A percentile compares a stretch with the other conserved stretches of the same genome.
Evolutionary conservation across 2,329 filamentous ascomycete genomes (phyloP).

Genomic region (Cytospora schulzeri): DNA sequence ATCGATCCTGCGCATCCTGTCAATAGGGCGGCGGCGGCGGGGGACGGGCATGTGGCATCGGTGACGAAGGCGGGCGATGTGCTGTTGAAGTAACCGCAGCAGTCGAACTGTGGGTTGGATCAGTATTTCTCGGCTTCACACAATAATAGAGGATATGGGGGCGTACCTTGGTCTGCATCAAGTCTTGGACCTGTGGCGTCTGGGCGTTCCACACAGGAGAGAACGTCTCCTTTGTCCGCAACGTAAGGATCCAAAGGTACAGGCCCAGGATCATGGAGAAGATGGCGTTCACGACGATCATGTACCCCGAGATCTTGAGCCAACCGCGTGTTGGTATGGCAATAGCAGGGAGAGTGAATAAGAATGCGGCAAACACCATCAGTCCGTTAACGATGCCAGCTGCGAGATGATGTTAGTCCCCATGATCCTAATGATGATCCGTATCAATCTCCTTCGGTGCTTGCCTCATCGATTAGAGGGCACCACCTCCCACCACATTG

Average conservation of each 20-base stretch:
- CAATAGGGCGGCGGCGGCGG: constrained; percentile 69
- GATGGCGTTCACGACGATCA: constrained; percentile 62
- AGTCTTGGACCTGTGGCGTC: constrained; percentile 58
- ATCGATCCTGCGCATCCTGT: constrained; percentile 71
- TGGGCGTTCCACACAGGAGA: constrained; percentile 62
- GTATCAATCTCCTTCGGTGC: background rate
- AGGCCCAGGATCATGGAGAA: constrained; percentile 69
- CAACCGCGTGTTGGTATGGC: constrained; percentile 67
- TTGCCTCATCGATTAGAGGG: background rate
- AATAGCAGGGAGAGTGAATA: constrained; percentile 71
- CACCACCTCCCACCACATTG: background rate
- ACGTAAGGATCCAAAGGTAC: constrained; percentile 72
- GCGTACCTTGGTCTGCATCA: constrained; percentile 71
- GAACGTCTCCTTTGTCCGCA: constrained; percentile 67
- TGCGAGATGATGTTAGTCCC: constrained; percentile 32
- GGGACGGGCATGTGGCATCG: constrained; percentile 68
- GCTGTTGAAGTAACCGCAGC: constrained; percentile 78
- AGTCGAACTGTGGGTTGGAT: constrained; percentile 63
- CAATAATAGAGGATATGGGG: background rate
- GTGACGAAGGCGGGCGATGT: constrained; percentile 72
- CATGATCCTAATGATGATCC: background rate
- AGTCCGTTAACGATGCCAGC: constrained; percentile 73
- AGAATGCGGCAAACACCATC: constrained; percentile 71
- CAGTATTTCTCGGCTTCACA: background rate
- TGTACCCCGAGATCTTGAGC: constrained; percentile 70